Evolutionary conservation across 202 grass and related monocot species (phyloP).

Genomic region (Cymbopogon flexuosus): DNA sequence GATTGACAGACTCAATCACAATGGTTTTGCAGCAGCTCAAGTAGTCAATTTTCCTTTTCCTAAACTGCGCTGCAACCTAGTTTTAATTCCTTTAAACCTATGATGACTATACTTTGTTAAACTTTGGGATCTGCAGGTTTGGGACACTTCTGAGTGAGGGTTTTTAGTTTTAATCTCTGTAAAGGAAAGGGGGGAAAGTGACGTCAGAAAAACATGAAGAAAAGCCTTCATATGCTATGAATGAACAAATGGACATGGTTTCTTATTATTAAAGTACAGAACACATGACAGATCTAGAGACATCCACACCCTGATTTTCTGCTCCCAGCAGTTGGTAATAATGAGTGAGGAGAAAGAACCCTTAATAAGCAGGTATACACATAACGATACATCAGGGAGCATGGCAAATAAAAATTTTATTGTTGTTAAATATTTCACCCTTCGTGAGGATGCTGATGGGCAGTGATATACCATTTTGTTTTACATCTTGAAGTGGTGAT

Average conservation of each 20-base stretch:
- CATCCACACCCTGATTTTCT: background rate
- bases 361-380: background rate
- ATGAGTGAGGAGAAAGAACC: background rate
- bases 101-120: background rate
- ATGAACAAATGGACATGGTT: background rate
- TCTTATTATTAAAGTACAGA: background rate
- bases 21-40: background rate
- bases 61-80: background rate
- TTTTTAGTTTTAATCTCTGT: background rate
- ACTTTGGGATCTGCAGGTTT: background rate
- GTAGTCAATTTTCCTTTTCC: background rate
- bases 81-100: background rate
- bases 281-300: background rate
- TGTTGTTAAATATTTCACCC: slow-evolving; percentile 18
- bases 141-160: background rate
- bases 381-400: background rate
- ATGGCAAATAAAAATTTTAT: background rate
- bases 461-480: background rate
- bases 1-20: background rate
- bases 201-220: background rate
- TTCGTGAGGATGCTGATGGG: background rate
- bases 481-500: background rate
- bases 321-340: background rate
- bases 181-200: background rate
- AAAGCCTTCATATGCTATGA: slow-evolving; percentile 17